Evolutionary conservation across 495 filamentous ascomycete species (phyloP), one percentile per base, ranked within the genome.

Genomic region (Penicillium desertorum): DNA sequence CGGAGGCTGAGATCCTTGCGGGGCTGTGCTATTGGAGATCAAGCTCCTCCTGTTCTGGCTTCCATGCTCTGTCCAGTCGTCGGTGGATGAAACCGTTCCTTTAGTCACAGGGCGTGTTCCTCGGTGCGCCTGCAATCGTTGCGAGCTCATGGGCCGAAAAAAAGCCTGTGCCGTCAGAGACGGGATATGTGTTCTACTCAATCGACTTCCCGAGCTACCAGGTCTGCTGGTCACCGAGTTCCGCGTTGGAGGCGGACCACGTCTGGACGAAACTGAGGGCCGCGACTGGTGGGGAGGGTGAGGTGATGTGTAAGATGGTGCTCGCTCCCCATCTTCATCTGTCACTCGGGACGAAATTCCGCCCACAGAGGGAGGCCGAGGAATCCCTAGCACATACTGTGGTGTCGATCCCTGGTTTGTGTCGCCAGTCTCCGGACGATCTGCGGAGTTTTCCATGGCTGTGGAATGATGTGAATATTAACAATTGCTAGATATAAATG

Each of bases 101-200:
- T 72, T 75, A 53, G 67, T 79, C 59, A 67, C 59, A 16, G 82
- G 82, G 12, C 82, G 76, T 25, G 81, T 78, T 45, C 85, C 86
- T 66, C 94, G 79, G 69, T 98, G 95, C 50, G 91, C 92, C 71
- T 98, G 94, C 47, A 97, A 78, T 67, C 90, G 85, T 71, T 97
- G 92, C 22, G 91, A 95, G 74, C 92, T 97, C 94, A 98, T 96
- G 17, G 94, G 94, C 9, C 87, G 86, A 63, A 96, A 96, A 71
- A 98, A 98, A 19, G 88, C 93, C 61, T 92, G 87, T 14, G 91
- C 91, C 8, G 91, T 86, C 29, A 98, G 75, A 1, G 88, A 89
- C 8, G 94, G 92, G 36, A 96, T 93, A 77, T 98, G 94, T 17
- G 89, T 92, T 64, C 86, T 82, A 68, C 88, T 90, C 47, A 91